These are phyloP conservation scores for Capsaspora owczarzaki DNA, from an alignment of 78 protist genomes.

Conservation along the genomic window DNA sequence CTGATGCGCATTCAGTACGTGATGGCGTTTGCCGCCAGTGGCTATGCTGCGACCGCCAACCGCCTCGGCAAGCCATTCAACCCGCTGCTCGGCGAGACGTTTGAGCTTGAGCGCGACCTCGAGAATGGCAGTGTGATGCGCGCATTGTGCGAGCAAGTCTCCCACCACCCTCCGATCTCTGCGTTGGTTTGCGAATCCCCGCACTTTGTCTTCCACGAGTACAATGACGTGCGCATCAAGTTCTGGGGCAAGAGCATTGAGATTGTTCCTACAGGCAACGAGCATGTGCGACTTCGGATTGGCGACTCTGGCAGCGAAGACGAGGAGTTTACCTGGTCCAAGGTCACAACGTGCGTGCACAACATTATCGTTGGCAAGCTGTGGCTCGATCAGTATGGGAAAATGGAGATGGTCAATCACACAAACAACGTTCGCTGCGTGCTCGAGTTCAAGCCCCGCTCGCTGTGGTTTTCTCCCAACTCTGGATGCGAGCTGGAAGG, in stretches of 20 bases:
- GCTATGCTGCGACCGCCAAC: not conserved
- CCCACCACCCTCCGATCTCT: constrained; percentile 35
- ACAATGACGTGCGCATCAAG: not conserved
- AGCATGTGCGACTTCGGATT: not conserved
- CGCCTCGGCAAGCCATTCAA: constrained; percentile 31
- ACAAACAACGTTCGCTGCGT: not conserved
- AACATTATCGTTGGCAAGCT: constrained; percentile 24
- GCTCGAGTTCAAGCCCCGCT: not conserved
- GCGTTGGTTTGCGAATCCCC: constrained; percentile 15
- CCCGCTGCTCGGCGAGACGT: constrained; percentile 44
- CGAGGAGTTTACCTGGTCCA: constrained; percentile 20
- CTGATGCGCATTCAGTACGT: not conserved
- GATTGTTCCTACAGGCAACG: not conserved
- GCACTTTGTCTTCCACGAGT: not conserved
- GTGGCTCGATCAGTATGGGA: constrained; percentile 23
- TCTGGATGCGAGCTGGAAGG: not conserved
- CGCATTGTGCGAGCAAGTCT: not conserved
- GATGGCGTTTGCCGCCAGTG: not conserved
- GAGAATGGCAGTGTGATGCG: not conserved
- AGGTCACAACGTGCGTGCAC: constrained; percentile 18
- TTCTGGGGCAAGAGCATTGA: constrained; percentile 1
- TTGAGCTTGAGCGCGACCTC: not conserved
- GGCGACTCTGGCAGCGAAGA: no score
- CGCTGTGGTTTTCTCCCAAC: not conserved
- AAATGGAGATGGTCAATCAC: not conserved